Evolutionary conservation across 148 eudicot genomes (phyloP), one percentile per base, ranked within the genome.

Genomic region (Camellia sinensis): DNA sequence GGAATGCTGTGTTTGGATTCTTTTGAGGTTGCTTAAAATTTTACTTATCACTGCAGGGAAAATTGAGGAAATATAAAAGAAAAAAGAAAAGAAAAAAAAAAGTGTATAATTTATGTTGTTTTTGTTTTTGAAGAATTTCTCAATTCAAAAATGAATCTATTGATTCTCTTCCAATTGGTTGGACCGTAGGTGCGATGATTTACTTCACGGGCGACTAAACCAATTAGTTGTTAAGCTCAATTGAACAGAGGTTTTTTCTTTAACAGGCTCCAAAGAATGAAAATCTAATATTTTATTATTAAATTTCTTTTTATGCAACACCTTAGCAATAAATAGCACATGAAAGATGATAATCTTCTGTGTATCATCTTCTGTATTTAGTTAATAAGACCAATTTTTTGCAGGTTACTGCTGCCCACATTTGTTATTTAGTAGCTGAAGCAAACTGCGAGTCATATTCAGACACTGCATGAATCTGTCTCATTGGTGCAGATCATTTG

Each of bases 401-500:
- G 67, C 86, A 92, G 97, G 83, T 88, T 72, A 83, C 80, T 62
- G 91, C 97, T 84, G 37, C 37, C 37, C 37, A 29, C 37, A 29
- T 29, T 29, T 29, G 37, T 29, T 29, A 29, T 29, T 29, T 92
- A 83, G 84, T 92, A 82, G 94, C 97, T 9, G 97, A 92, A 83
- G 89, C 91, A 40, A 87, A 85, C 82, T 83, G 91, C 73, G 94
- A 91, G 82, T 69, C 88, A 62, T 92, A 88, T 85, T 90, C 97
- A 61, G 92, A 92, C 64, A 89, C 84, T 79, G 89, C 97, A 66
- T 88, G 97, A 83, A 78, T 92, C 66, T 92, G 97, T 86, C 94
- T 92, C 44, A 70, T 91, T 56, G 94, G 97, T 77, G 94, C 94
- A 63, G 91, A 92, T 87, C 97, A 92, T 50, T 88, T 81, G 86